Conservation (phyloP, 345 rosid species). For the Eucalyptus cloeziana region DNA sequence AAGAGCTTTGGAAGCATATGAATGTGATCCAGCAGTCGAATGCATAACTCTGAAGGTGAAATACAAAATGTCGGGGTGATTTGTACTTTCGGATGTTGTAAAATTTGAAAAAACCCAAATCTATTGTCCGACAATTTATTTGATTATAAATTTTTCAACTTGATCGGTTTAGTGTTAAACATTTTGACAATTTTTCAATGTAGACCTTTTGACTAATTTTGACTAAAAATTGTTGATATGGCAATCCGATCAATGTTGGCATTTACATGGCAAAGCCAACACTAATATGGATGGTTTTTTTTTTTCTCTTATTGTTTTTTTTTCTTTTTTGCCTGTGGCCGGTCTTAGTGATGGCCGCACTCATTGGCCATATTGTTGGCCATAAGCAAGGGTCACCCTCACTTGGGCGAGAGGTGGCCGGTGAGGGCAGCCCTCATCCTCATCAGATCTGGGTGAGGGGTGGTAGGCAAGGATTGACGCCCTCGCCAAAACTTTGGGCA, state of each 20-base stretch:
- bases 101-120: neutral
- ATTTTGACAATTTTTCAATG: neutral
- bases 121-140: neutral
- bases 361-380: neutral
- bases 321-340: fast-evolving
- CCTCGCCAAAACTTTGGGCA: neutral
- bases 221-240: neutral
- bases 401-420: neutral
- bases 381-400: neutral
- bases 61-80: neutral
- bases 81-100: neutral
- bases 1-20: neutral
- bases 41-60: conserved; percentile 12
- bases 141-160: fast-evolving
- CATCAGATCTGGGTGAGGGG: neutral
- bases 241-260: fast-evolving
- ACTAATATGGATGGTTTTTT: fast-evolving
- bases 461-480: neutral
- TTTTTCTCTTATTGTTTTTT: fast-evolving
- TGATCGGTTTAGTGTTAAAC: neutral
- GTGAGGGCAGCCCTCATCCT: neutral
- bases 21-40: conserved; percentile 4
- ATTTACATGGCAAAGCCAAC: fast-evolving
- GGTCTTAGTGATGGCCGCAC: neutral
- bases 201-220: neutral